A percentile compares a stretch with the other conserved stretches of the same genome.
These are phyloP conservation scores for Lepiota venenata DNA, from an alignment of 768 basidiomycete genomes.

Conservation along the genomic window DNA sequence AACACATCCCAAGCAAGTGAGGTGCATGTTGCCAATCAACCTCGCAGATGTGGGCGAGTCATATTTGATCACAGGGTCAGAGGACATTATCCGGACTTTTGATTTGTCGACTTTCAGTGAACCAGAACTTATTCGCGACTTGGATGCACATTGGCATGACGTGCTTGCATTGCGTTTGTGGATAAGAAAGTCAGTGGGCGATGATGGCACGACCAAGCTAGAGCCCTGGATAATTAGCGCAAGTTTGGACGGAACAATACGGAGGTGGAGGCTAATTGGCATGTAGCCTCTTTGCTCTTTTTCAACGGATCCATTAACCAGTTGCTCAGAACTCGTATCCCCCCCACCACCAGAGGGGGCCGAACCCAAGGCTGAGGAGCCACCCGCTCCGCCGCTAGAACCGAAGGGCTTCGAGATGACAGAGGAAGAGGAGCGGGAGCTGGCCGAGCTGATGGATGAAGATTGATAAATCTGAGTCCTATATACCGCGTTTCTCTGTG, in stretches of 20 bases:
- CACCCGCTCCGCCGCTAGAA: slow-evolving; percentile 11
- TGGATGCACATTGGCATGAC: slow-evolving; percentile 91
- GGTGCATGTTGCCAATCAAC: slow-evolving; percentile 66
- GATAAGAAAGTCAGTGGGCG: slow-evolving; percentile 47
- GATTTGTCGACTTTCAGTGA: slow-evolving; percentile 69
- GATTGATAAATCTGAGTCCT: slow-evolving; percentile 10
- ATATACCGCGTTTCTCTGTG: background rate
- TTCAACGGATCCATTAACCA: background rate
- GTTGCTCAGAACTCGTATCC: slow-evolving; percentile 36
- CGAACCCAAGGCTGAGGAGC: slow-evolving; percentile 12
- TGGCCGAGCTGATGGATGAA: slow-evolving; percentile 67
- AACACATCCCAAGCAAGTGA: slow-evolving; percentile 61
- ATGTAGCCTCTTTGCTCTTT: slow-evolving; percentile 13
- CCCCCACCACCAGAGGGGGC: slow-evolving; percentile 22
- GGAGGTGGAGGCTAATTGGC: slow-evolving; percentile 81
- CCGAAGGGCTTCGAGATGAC: slow-evolving; percentile 47
- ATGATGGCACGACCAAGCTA: slow-evolving; percentile 42
- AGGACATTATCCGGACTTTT: slow-evolving; percentile 79
- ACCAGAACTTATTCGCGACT: slow-evolving; percentile 64
- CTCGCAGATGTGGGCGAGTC: slow-evolving; percentile 64
- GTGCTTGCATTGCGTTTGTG: slow-evolving; percentile 75
- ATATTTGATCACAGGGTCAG: slow-evolving; percentile 78
- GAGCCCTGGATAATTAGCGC: slow-evolving; percentile 84
- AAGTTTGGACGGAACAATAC: slow-evolving; percentile 83
- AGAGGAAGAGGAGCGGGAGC: slow-evolving; percentile 87